These are phyloP conservation scores for Oleoguttula mirabilis DNA, from an alignment of 495 filamentous ascomycete species.

Conservation along the genomic window DNA sequence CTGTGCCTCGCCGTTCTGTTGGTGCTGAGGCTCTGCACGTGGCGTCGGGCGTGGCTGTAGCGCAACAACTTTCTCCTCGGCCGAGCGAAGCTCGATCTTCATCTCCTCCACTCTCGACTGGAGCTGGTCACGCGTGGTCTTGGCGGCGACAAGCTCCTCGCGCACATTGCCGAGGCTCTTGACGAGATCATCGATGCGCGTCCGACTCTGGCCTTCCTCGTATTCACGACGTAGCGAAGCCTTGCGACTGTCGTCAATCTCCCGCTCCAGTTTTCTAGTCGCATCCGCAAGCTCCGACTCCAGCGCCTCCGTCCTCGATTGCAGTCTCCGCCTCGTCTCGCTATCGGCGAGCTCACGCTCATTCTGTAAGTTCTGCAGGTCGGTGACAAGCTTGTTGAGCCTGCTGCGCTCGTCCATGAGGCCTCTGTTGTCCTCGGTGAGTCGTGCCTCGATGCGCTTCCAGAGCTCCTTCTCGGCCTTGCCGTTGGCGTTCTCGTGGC, in stretches of 20 bases:
- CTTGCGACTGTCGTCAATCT: constrained; percentile 72
- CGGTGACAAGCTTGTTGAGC: constrained; percentile 65
- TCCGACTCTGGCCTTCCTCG: constrained; percentile 58
- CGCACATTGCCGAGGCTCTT: constrained; percentile 62
- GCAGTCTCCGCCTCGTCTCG: constrained; percentile 65
- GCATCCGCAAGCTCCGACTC: constrained; percentile 65
- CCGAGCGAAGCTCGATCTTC: constrained; percentile 70
- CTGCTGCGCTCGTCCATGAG: constrained; percentile 72
- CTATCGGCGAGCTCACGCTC: constrained; percentile 78
- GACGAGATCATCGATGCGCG: constrained; percentile 68
- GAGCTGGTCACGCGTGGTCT: constrained; percentile 76
- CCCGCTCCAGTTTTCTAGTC: constrained; percentile 73
- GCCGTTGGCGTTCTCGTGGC: constrained; percentile 80
- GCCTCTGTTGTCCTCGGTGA: constrained; percentile 72
- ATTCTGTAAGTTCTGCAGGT: constrained; percentile 74
- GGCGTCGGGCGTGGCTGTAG: constrained; percentile 63
- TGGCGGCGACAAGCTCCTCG: constrained; percentile 70
- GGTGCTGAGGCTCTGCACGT: constrained; percentile 31
- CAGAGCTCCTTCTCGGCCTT: constrained; percentile 85
- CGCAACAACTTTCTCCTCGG: constrained; percentile 70
- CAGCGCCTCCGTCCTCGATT: constrained; percentile 60
- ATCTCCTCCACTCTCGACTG: constrained; percentile 80
- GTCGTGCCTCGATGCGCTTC: constrained; percentile 80
- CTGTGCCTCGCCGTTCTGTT: constrained; percentile 24
- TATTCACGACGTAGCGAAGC: constrained; percentile 70